Base-by-base conservation (phyloP, 208 protist genomes). In the Crithidia sp. region DNA sequence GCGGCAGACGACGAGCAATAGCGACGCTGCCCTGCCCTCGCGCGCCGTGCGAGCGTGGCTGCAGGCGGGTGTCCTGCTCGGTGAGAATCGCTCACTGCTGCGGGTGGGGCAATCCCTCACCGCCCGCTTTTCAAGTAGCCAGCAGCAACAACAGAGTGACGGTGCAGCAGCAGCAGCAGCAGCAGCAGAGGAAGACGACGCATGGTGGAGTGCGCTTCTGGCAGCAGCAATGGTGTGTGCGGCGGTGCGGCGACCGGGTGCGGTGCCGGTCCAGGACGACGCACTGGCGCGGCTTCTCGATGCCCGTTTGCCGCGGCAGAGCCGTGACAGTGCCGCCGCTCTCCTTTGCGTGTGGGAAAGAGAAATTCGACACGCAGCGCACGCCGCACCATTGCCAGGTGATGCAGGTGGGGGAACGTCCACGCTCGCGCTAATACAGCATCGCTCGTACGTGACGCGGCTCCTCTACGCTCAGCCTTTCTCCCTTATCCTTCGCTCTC, bases 41-140 rank as follows among this genome's bases (percentile, higher is more conserved):
- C 36, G 39, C 9, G 16, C 60, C 9, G 52, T 57, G 28, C 54
- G 64, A 39, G 60, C 67, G 41, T 82, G 77, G 77, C 61, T 77
- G 64, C 77, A 82, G 63, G 65, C 58, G 0, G 60, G 66, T 3
- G 67, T 82, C 43, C 64, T 82, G 52, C 71, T 82, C 16, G 71
- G 67, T 41, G 62, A 74, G 8, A 10, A n/a, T 7, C 60, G 49
- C 37, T 41, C 67, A 8, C 37, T 79, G 17, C 39, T 79, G 37
- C 58, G 45, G 57, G 47, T 55, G 3, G 74, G 59, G 0, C 59
- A 79, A n/a, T 67, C 43, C 5, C 67, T 79, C 52, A 44, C 60
- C 8, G 59, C 53, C 7, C 13, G 6, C 17, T 41, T 62, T n/a
- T 4, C 63, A 3, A 41, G 56, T 2, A 41, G 19, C 16, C 56